phyloP scores from a whole-genome alignment of 306 rosid genomes.

The Cucurbita moschata region DNA sequence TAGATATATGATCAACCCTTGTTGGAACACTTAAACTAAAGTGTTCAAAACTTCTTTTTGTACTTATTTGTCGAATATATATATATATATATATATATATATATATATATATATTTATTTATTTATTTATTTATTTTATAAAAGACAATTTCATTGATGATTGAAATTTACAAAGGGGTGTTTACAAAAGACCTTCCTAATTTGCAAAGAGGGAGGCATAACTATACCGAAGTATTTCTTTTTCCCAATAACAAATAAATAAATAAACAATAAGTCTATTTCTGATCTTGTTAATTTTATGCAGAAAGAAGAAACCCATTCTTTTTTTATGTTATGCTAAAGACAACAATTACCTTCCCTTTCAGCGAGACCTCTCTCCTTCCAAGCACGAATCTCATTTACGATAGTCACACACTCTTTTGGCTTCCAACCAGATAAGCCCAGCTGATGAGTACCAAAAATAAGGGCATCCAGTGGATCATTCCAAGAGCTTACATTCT shows the following conservation, averaged over 20 bases:
- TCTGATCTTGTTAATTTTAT: neutral
- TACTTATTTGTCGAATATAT: neutral
- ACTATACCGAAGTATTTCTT: neutral
- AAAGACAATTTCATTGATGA: too few relatives aligned
- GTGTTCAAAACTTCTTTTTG: neutral
- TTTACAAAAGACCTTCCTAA: too few relatives aligned
- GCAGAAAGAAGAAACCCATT: neutral
- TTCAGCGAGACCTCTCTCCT: conserved; percentile 62
- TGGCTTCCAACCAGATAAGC: conserved; percentile 76
- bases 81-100: too few relatives aligned
- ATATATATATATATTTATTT: too few relatives aligned
- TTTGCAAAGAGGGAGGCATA: too few relatives aligned
- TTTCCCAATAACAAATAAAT: neutral
- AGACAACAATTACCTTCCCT: conserved; percentile 45
- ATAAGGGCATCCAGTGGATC: conserved; percentile 68
- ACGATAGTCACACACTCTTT: conserved; percentile 80
- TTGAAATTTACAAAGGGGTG: too few relatives aligned
- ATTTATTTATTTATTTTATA: too few relatives aligned
- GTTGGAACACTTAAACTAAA: neutral
- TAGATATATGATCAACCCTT: neutral
- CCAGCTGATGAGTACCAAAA: conserved; percentile 67
- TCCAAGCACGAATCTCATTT: conserved; percentile 85
- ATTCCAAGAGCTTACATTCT: conserved; percentile 60
- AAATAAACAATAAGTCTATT: neutral
- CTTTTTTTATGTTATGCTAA: neutral